Conservation (phyloP, 371 early-diverging fungal genomes). For the Lichtheimia hyalospora region DNA sequence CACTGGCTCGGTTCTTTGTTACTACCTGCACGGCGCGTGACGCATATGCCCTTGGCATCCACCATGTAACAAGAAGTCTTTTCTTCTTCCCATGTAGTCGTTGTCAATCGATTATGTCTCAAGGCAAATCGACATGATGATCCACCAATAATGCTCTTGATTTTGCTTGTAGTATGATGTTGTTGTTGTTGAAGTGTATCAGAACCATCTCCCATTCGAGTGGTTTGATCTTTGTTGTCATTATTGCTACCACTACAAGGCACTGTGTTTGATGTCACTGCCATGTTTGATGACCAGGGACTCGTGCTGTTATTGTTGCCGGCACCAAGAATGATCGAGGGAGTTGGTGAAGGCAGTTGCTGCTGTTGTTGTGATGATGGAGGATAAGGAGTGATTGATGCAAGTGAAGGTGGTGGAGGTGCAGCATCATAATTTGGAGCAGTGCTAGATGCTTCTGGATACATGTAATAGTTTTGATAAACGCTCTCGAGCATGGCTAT, state of each 20-base stretch:
- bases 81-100: constrained; percentile 84
- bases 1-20: not conserved
- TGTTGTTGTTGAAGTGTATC: no score
- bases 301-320: not conserved
- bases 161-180: no score
- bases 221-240: no score
- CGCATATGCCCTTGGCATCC: constrained; percentile 75
- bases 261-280: no score
- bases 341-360: not conserved
- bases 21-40: constrained; percentile 50
- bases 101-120: constrained; percentile 48
- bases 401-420: constrained; percentile 3
- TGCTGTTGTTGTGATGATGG: not conserved
- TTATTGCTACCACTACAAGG: no score
- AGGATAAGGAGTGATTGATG: constrained; percentile 2
- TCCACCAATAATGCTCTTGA: no score
- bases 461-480: constrained; percentile 7
- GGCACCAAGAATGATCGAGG: not conserved
- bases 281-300: no score
- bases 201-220: no score
- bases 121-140: no score
- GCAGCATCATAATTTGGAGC: constrained; percentile 3
- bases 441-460: not conserved
- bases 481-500: constrained; percentile 8
- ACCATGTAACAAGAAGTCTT: constrained; percentile 77